Evolutionary conservation across 345 rosid genomes (phyloP).

Genomic region (Populus simonii): DNA sequence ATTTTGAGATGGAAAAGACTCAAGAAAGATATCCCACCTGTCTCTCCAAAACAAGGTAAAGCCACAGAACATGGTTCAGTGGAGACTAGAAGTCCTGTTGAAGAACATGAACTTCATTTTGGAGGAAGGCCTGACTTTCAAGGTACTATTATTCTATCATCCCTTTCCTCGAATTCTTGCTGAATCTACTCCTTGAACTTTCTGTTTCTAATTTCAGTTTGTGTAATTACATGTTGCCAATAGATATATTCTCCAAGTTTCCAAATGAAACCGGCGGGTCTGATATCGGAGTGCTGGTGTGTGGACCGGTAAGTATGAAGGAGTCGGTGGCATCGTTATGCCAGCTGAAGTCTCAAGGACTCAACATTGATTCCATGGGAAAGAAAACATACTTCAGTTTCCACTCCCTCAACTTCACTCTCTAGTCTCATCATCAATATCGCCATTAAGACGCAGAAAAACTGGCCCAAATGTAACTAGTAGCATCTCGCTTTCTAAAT

Average conservation of each 20-base stretch:
- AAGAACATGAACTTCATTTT: slow-evolving; percentile 57
- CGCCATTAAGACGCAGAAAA: background rate
- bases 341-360: slow-evolving; percentile 32
- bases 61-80: slow-evolving; percentile 19
- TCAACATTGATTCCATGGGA: slow-evolving; percentile 17
- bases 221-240: background rate
- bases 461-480: background rate
- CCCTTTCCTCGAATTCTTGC: background rate
- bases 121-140: slow-evolving; percentile 70
- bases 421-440: slow-evolving; percentile 20
- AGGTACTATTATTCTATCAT: slow-evolving; percentile 39
- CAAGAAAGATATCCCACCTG: slow-evolving; percentile 34
- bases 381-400: slow-evolving; percentile 41
- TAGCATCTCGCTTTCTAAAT: background rate
- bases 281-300: slow-evolving; percentile 65
- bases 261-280: slow-evolving; percentile 41
- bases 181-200: background rate
- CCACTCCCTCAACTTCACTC: slow-evolving; percentile 60
- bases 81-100: slow-evolving; percentile 23
- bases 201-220: background rate
- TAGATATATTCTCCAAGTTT: slow-evolving; percentile 58
- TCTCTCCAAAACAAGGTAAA: slow-evolving; percentile 31
- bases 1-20: slow-evolving; percentile 57
- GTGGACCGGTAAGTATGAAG: slow-evolving; percentile 78
- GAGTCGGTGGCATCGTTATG: slow-evolving; percentile 55